Evolutionary conservation across 805 yeast genomes (phyloP), one percentile per base, ranked within the genome.

Genomic region (Ogataea pini): DNA sequence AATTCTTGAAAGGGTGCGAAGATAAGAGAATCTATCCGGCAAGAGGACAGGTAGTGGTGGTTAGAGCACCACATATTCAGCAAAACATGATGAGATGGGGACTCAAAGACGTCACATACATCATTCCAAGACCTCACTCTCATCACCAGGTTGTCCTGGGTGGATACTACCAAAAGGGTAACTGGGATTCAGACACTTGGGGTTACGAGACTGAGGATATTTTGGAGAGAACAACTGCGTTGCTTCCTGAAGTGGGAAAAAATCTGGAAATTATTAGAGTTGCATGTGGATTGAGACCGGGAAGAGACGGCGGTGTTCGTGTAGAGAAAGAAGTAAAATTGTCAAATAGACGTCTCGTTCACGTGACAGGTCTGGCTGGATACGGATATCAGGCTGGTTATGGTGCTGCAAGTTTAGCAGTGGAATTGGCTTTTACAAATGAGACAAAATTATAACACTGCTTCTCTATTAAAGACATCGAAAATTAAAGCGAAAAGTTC

Each of bases 11-110:
- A 7, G 94, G 91, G 10, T 88, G 85, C 14, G 67, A 70, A 17
- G 96, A 88, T 59, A 51, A 68, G 7, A 67, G 69, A 1, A 77
- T 84, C 16, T 85, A 82, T 55, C 92, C 96, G 7, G 80, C 87
- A 0, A 72, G 96, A 49, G 96, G 96, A 4, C 95, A 87, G 60
- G 89, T 86, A 20, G 84, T 86, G 16, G 83, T 86, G 8, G 73
- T 86, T 18, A 76, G 73, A 51, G 89, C 89, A 0, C 89, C 90
- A 2, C 86, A 84, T 56, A 71, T 86, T 50, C 69, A 69, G 28
- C 81, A 79, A 56, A 86, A 85, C 62, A 67, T 65, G 51, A 60
- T 80, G 72, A 68, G 79, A 44, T 82, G 86, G 86, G 85, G 85
- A n/a, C 66, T 63, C 3, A 78, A 75, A 42, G 72, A 70, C 49